Evolutionary conservation across 2,329 filamentous ascomycete genomes (phyloP).

Genomic region (Clonostachys rosea): DNA sequence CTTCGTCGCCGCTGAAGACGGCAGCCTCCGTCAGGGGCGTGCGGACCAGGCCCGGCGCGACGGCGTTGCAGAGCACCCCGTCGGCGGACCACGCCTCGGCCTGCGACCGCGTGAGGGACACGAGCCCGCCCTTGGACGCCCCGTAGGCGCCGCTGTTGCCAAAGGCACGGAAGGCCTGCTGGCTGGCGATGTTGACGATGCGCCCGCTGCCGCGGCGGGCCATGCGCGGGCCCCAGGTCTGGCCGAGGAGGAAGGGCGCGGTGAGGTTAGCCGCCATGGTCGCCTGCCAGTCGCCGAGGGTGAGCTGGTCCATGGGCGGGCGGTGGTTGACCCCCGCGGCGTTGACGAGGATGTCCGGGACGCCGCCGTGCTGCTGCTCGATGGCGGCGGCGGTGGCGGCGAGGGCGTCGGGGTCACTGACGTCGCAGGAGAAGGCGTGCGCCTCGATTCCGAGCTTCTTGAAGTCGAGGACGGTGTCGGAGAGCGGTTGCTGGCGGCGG

Average conservation of each 20-base stretch:
- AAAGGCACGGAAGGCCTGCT: conserved; percentile 21
- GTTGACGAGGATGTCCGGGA: conserved; percentile 23
- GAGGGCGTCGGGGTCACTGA: conserved; percentile 12
- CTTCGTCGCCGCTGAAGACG: conserved; percentile 11
- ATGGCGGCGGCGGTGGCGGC: conserved; percentile 5
- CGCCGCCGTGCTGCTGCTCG: conserved; percentile 7
- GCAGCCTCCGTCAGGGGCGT: conserved; percentile 16
- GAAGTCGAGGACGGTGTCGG: conserved; percentile 14
- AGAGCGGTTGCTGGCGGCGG: conserved; percentile 13
- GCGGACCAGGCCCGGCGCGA: conserved; percentile 22
- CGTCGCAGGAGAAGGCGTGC: conserved; percentile 6
- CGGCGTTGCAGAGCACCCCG: conserved; percentile 23
- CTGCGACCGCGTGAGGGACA: conserved; percentile 22
- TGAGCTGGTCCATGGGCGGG: conserved; percentile 18
- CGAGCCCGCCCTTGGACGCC: conserved; percentile 20
- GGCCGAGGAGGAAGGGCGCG: conserved; percentile 20
- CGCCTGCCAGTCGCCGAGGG: conserved; percentile 18
- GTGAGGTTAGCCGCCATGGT: conserved; percentile 24
- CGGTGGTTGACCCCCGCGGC: conserved; percentile 20
- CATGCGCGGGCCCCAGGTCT: conserved; percentile 23
- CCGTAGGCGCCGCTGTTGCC: conserved; percentile 26
- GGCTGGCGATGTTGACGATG: conserved; percentile 24
- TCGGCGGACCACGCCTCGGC: conserved; percentile 24
- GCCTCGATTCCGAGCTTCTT: conserved; percentile 14
- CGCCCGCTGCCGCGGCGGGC: conserved; percentile 18